Evolutionary conservation across 23 red algal genomes (phyloP), one percentile per base, ranked within the genome.

Genomic region (Gracilaria caudata): DNA sequence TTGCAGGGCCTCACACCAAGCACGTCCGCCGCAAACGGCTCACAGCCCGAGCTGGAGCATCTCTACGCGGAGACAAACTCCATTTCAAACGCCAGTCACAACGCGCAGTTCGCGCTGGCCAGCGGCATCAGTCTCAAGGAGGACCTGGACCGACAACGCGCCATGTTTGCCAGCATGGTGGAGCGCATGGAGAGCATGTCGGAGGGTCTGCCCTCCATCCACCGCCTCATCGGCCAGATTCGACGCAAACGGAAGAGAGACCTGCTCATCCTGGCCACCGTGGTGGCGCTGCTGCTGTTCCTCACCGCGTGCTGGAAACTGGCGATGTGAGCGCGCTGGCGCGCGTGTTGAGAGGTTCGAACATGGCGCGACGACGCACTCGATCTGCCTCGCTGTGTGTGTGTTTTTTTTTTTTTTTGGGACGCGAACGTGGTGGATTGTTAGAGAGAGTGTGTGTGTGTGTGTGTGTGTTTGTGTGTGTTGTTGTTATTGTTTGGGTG

Each of bases 161-260:
- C 89, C 24, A 88, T 88, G 73, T 98, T 98, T 92, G 87, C 92
- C 3, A 90, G 82, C 64, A 94, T 98, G 96, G 88, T 98, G 12
- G 83, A 88, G 21, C 79, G 96, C 41, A 94, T 98, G 96, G 88
- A 92, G 49, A 82, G 84, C 7, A 89, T 94, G 86, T 89, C 80
- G 35, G 86, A 91, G 46, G 78, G 80, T 41, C 26, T 98, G 81
- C 96, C 96, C 20, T 66, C 82, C 38, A 60, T 98, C 17, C 84
- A 91, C 51, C 63, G 92, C 23, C 39, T 98, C 56, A 92, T 98
- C 73, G 73, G 86, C 0, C 86, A 94, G 44, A 98, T 98, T 61
- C 79, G 92, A 56, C 73, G 96, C 54, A 86, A 93, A 70, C 94
- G 92, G 54, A 90, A 93, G 72, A 59, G 96, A 43, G 96, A 98